Evolutionary conservation across 2,329 filamentous ascomycete species (phyloP).

Genomic region (Nannizzia gypsea): DNA sequence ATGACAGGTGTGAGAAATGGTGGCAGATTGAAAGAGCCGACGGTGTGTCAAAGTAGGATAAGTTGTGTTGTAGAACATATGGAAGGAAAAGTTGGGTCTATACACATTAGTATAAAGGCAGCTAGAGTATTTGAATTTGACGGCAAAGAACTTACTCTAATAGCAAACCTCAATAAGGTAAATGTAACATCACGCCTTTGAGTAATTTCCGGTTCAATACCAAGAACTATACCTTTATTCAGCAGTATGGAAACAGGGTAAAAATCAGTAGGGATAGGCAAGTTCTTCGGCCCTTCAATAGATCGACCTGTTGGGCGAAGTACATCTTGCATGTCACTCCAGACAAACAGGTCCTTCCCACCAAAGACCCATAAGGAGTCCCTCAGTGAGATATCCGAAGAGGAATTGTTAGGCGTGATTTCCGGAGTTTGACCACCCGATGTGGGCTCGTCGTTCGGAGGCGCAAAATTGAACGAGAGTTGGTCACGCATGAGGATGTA

Average conservation of each 20-base stretch:
- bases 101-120: background rate
- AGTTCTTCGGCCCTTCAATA: slow-evolving; percentile 59
- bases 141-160: slow-evolving; percentile 54
- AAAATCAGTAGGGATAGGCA: slow-evolving; percentile 80
- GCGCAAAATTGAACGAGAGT: slow-evolving; percentile 39
- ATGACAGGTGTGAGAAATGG: slow-evolving; percentile 75
- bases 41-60: slow-evolving; percentile 62
- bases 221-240: slow-evolving; percentile 81
- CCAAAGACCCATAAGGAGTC: slow-evolving; percentile 96
- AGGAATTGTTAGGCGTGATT: slow-evolving; percentile 28
- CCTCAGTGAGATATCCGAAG: slow-evolving; percentile 48
- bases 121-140: background rate
- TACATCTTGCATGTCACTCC: slow-evolving; percentile 80
- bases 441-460: slow-evolving; percentile 38
- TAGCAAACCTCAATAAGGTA: slow-evolving; percentile 64
- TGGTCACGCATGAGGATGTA: slow-evolving; percentile 88
- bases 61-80: slow-evolving; percentile 67
- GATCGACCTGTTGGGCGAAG: slow-evolving; percentile 49
- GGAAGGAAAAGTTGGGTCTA: slow-evolving; percentile 89
- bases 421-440: slow-evolving; percentile 35
- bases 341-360: slow-evolving; percentile 70
- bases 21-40: slow-evolving; percentile 72
- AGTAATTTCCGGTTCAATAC: slow-evolving; percentile 84
- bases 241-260: slow-evolving; percentile 81
- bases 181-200: slow-evolving; percentile 86